Base-by-base conservation (phyloP, 345 rosid species). In the Citrus australasica region DNA sequence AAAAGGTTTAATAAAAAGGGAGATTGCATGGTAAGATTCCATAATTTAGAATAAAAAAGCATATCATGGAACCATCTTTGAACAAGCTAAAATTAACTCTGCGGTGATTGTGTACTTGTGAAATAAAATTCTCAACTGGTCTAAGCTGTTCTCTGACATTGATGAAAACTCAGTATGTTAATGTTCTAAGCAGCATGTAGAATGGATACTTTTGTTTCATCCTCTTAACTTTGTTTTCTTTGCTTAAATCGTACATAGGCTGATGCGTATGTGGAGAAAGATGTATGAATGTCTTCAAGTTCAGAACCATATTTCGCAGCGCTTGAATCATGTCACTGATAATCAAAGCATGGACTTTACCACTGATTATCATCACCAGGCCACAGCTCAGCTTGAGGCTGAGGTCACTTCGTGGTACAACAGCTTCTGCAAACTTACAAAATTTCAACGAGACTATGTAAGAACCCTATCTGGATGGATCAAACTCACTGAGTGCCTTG, bases 281-380 rank as follows among this genome's bases (percentile, higher is more conserved):
- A 95, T 95, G 97, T 88, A 82, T 32, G 92, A 89, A 75, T 92
- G 94, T 61, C 98, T 93, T 80, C 91, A 88, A 85, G 81, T 83
- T 80, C 99, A 95, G 82, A 87, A 84, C 69, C 88, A 89, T 64
- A 90, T 95, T 56, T 88, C 97, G 8, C 89, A 83, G 87, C 90
- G 89, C 48, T 74, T 95, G 82, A 90, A 87, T 85, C 87, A 88
- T 82, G 85, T 93, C 63, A 69, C 81, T 38, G 91, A 86, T 73
- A 63, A 80, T 77, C 87, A 86, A 77, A 76, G 24, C 76, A 56
- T 83, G 72, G 92, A 88, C 76, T 83, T 86, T 65, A 86, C 92
- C 79, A 87, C 97, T 7, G 94, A 90, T 73, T 83, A 81, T 84
- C 97, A 87, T 84, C 92, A 85, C 48, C 89, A 83, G 58, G 98